Percentiles rank a stretch among this genome's conserved stretches.
These are phyloP conservation scores for Vinca minor DNA, from an alignment of 257 asterid genomes.

Conservation along the genomic window DNA sequence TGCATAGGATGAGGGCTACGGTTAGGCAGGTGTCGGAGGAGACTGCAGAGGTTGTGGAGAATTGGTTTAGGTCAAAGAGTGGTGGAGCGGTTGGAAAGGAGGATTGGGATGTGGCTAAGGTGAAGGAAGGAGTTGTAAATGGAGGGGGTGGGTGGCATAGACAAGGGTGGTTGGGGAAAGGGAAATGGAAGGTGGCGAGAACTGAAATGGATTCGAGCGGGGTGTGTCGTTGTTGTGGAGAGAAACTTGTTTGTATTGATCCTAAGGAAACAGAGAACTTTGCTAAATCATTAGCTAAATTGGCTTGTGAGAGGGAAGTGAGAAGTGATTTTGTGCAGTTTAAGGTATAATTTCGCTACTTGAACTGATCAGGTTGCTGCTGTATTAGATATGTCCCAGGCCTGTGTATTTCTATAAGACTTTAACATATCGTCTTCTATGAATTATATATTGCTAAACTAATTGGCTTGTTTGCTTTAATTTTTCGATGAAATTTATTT, in stretches of 20 bases:
- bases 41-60: conserved; percentile 53
- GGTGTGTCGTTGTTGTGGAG: conserved; percentile 63
- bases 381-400: neutral
- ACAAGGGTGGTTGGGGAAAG: conserved; percentile 91
- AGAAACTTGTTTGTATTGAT: conserved; percentile 81
- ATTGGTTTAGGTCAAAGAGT: conserved; percentile 63
- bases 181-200: conserved; percentile 72
- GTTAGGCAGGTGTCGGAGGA: conserved; percentile 89
- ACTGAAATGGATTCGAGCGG: conserved; percentile 52
- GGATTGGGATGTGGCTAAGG: conserved; percentile 62
- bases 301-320: conserved; percentile 62
- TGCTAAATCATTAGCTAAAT: conserved; percentile 51
- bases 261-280: conserved; percentile 80
- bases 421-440: neutral
- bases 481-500: neutral
- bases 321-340: conserved; percentile 50
- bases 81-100: conserved; percentile 56
- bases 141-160: conserved; percentile 99
- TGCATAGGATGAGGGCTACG: conserved; percentile 75
- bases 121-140: conserved; percentile 57
- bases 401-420: neutral
- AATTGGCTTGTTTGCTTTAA: neutral
- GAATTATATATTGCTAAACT: neutral
- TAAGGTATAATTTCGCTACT: conserved; percentile 47
- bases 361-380: neutral